Percentiles rank a stretch among this genome's conserved stretches.
Conservation (phyloP, 2,329 filamentous ascomycete species). For the Zopfia rhizophila region DNA sequence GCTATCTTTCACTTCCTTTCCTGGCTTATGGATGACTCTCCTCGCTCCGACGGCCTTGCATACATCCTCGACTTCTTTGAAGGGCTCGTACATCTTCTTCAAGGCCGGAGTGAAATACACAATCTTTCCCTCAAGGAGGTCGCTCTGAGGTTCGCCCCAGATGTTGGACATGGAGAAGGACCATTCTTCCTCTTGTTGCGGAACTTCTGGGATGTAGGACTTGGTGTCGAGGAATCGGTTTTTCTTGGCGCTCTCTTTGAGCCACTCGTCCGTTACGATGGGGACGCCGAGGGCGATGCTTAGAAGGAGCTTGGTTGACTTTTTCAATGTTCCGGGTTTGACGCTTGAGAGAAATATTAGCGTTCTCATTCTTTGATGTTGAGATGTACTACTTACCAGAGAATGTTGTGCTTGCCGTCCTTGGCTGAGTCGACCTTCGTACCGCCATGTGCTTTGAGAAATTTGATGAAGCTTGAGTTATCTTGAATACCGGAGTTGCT, state of each 20-base stretch:
- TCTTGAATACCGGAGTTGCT: slow-evolving; percentile 45
- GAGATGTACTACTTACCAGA: slow-evolving; percentile 38
- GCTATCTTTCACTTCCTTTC: slow-evolving; percentile 28
- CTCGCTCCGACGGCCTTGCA: slow-evolving; percentile 51
- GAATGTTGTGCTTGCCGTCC: slow-evolving; percentile 38
- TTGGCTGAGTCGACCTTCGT: slow-evolving; percentile 42
- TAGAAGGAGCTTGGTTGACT: slow-evolving; percentile 58
- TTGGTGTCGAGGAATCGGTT: slow-evolving; percentile 48
- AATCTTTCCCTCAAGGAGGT: slow-evolving; percentile 61
- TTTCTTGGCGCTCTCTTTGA: slow-evolving; percentile 51
- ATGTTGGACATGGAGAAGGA: slow-evolving; percentile 47
- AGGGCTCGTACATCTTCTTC: slow-evolving; percentile 43
- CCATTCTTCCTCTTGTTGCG: slow-evolving; percentile 52
- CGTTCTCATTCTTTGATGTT: background rate
- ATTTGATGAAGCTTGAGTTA: slow-evolving; percentile 37
- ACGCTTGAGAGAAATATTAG: slow-evolving; percentile 48
- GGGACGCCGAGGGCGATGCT: slow-evolving; percentile 55
- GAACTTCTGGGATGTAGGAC: slow-evolving; percentile 45
- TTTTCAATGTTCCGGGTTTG: slow-evolving; percentile 50
- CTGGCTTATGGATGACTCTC: slow-evolving; percentile 36
- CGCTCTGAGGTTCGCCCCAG: slow-evolving; percentile 45
- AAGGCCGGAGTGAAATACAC: slow-evolving; percentile 60
- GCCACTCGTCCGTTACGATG: slow-evolving; percentile 61
- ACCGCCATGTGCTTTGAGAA: slow-evolving; percentile 47
- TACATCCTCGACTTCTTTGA: slow-evolving; percentile 52